Base-by-base conservation (phyloP, 257 asterid genomes). In the Primulina eburnea region DNA sequence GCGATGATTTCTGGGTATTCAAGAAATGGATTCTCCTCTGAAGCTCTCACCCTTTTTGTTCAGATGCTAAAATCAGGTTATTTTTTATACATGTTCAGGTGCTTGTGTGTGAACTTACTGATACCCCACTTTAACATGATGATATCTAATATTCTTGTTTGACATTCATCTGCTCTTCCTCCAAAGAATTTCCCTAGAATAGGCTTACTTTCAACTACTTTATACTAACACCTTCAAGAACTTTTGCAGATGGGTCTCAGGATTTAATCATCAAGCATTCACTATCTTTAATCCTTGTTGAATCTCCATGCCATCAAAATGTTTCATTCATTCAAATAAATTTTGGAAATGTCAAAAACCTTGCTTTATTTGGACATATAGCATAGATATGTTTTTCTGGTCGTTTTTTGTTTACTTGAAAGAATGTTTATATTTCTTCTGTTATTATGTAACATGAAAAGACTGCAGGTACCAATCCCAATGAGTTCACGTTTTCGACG, bases 21-120 rank as follows among this genome's bases (percentile, higher is more conserved):
- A 30, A 83, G 75, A 71, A 71, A 75, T 50, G 92, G 94, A 38
- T 14, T 75, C 77, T 69, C 40, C 35, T 78, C 77, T 30, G 83
- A 90, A 61, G 95, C 96, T 79, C 77, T 86, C 61, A 21, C 53
- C 66, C 94, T 87, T 75, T 89, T 90, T 74, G 74, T 87, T 38
- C 84, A 77, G 73, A 88, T 93, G 98, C 76, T 88, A 18, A 82
- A 90, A 84, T 83, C 96, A 86, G 98, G 98, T 92, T 74, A 8
- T 37, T 61, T 29, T 33, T 32, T 5, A 32, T 32, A 32, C 34
- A 3, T 32, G 5, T 21, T 24, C 28, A 17, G 43, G 64, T 52
- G 64, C 35, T 53, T 26, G 12, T 32, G 34, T 32, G 64, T 16
- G 24, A 40, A 30, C 20, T 2, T 12, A 47, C 18, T 14, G 56